These are phyloP conservation scores for Malassezia vespertilionis DNA, from an alignment of 1,284 basidiomycete genomes.

Conservation along the genomic window DNA sequence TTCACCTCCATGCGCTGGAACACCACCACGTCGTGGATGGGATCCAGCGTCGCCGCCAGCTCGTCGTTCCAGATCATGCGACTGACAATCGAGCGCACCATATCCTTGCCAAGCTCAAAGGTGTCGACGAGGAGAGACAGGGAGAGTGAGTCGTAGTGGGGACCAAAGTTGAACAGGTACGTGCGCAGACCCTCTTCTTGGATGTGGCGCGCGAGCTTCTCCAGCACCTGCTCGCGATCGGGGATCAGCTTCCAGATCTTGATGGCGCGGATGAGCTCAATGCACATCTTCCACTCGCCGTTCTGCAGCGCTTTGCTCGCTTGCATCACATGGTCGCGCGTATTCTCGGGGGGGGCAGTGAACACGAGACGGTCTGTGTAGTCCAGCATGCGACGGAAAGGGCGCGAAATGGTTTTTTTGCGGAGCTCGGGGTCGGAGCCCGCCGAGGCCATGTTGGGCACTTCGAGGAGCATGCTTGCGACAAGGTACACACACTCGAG, in stretches of 20 bases:
- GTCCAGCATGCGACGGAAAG: slow-evolving; percentile 87
- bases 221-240: slow-evolving; percentile 69
- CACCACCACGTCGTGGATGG: slow-evolving; percentile 68
- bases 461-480: slow-evolving; percentile 96
- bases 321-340: slow-evolving; percentile 98
- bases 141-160: slow-evolving; percentile 83
- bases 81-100: slow-evolving; percentile 81
- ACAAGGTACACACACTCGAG: slow-evolving; percentile 95
- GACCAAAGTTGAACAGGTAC: slow-evolving; percentile 95
- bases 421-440: slow-evolving; percentile 72
- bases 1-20: slow-evolving; percentile 78
- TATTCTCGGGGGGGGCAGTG: slow-evolving; percentile 95
- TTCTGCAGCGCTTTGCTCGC: slow-evolving; percentile 90
- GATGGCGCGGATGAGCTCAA: slow-evolving; percentile 83
- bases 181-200: slow-evolving; percentile 95
- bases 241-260: slow-evolving; percentile 98
- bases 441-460: slow-evolving; percentile 84
- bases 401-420: slow-evolving; percentile 74
- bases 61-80: slow-evolving; percentile 99
- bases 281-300: slow-evolving; percentile 92
- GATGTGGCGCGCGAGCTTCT: slow-evolving; percentile 90
- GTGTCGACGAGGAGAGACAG: slow-evolving; percentile 73
- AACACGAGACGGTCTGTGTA: slow-evolving; percentile 96
- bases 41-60: slow-evolving; percentile 80
- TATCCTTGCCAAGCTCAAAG: slow-evolving; percentile 68